Percentiles rank a stretch among this genome's conserved stretches.
These are phyloP conservation scores for Trypanosoma congolense DNA, from an alignment of 208 protist genomes.

Conservation along the genomic window DNA sequence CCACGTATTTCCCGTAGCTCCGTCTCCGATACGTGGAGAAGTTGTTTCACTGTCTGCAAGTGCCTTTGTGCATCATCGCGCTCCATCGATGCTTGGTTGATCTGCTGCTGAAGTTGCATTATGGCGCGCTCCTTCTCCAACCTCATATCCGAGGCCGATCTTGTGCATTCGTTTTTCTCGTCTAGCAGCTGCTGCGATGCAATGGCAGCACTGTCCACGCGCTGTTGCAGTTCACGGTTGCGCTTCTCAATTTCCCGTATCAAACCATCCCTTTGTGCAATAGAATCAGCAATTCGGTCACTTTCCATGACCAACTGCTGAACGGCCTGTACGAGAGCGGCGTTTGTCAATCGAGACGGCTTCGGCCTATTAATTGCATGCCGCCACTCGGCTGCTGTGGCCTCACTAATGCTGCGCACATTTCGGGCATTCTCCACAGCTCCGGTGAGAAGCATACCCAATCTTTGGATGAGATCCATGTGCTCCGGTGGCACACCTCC, in stretches of 20 bases:
- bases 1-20: conserved; percentile 56
- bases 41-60: conserved; percentile 51
- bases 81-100: conserved; percentile 26
- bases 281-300: conserved; percentile 35
- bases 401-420: conserved; percentile 32
- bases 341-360: conserved; percentile 49
- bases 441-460: conserved; percentile 44
- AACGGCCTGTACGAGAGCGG: conserved; percentile 50
- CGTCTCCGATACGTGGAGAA: conserved; percentile 46
- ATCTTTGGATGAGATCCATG: conserved; percentile 65
- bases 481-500: conserved; percentile 52
- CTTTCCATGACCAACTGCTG: conserved; percentile 52
- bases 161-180: conserved; percentile 37
- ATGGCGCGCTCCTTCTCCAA: conserved; percentile 50
- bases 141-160: conserved; percentile 29
- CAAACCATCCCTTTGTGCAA: conserved; percentile 45
- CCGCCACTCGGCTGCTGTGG: conserved; percentile 45
- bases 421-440: conserved; percentile 40
- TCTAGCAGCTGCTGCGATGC: conserved; percentile 65
- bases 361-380: conserved; percentile 42
- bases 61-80: conserved; percentile 72
- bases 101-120: conserved; percentile 52
- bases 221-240: conserved; percentile 57
- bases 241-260: conserved; percentile 45
- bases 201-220: conserved; percentile 45